Evolutionary conservation across 345 rosid species (phyloP).

Genomic region (Euphorbia pulcherrima): DNA sequence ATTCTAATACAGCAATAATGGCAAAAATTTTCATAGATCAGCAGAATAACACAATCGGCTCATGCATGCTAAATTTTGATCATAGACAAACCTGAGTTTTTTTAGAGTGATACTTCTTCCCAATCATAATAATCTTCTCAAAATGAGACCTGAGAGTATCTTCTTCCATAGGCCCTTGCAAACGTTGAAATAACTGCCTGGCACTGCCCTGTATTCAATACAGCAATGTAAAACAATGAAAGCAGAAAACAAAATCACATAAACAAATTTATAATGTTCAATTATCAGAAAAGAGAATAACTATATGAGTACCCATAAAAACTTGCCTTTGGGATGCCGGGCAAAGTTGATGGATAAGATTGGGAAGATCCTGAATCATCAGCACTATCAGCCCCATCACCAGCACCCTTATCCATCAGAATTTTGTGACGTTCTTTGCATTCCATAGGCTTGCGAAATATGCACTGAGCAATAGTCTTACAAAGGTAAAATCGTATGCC

Average conservation of each 20-base stretch:
- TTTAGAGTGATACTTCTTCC: conserved; percentile 58
- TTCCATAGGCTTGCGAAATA: no score
- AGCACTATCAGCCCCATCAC: conserved; percentile 75
- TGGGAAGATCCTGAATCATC: conserved; percentile 47
- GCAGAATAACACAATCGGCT: conserved; percentile 11
- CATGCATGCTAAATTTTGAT: conserved; percentile 5
- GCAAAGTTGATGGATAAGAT: conserved; percentile 26
- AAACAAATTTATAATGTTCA: neutral
- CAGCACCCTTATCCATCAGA: conserved; percentile 22
- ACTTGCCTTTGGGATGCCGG: no score
- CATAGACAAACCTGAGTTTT: conserved; percentile 63
- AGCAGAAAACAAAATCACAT: neutral
- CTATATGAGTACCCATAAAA: neutral
- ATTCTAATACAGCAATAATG: neutral
- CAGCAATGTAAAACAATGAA: no score
- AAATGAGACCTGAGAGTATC: conserved; percentile 41
- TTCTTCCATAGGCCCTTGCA: no score
- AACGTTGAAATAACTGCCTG: no score
- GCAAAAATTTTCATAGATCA: neutral
- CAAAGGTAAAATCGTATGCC: neutral
- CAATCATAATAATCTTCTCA: conserved; percentile 77
- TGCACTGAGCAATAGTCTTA: neutral
- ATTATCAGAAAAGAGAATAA: neutral
- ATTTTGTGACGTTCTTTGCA: no score
- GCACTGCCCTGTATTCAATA: no score